Base-by-base conservation (phyloP, 2,329 filamentous ascomycete genomes). In the Phialophora tarda region DNA sequence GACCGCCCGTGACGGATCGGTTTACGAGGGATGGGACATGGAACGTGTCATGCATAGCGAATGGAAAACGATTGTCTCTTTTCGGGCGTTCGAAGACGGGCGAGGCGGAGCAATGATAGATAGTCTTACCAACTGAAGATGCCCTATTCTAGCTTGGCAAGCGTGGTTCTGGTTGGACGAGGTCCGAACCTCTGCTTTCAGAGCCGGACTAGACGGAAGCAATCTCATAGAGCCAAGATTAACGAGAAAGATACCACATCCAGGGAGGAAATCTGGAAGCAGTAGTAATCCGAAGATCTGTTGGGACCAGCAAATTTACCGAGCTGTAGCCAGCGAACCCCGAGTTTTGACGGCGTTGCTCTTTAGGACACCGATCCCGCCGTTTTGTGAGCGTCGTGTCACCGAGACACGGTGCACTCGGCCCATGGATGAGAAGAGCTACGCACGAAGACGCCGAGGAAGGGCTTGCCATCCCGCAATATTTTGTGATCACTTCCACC, bases 31-130 rank as follows among this genome's bases (percentile, higher is more conserved):
- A 62, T 48, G 65, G 65, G 51, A 64, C 44, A 58, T 53, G 59
- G 47, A 61, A 67, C 53, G 59, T 65, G 62, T 67, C 61, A 67
- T 67, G 65, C 65, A 67, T 67, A 67, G 65, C 65, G 65, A 61
- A 59, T 56, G 62, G 60, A 62, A 63, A 62, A 63, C 62, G 53
- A 67, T 61, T 61, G 23, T 50, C 53, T 51, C 47, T 60, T 58
- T 53, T 28, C 23, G 50, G 65, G 65, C 65, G 65, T 67, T 58
- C 17, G n/a, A 56, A 56, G 61, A 54, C 44, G 48, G 32, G 58
- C 32, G 47, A 41, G 59, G 28, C 59, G 48, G 32, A 51, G 24
- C 23, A 32, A 58, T 62, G 53, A 50, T 67, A 64, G 61, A 67
- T 61, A 67, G 61, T 51, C 30, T 54, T 32, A 38, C 23, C 41